These are phyloP conservation scores for Pythium angustatum DNA, from an alignment of 352 stramenopile genomes.

Conservation along the genomic window DNA sequence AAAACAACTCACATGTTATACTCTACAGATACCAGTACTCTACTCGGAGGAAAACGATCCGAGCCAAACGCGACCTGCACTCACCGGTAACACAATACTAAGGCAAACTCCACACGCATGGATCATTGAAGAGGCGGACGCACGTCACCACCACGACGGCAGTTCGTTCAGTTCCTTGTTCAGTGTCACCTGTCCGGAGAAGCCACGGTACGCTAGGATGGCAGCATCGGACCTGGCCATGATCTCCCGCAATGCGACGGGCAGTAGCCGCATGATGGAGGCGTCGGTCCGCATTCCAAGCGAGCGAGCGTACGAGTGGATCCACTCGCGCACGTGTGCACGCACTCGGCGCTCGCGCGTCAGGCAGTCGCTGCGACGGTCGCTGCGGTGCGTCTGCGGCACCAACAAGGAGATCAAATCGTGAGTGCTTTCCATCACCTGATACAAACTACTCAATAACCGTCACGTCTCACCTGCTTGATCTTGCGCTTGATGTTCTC, in stretches of 20 bases:
- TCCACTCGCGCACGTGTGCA: background rate
- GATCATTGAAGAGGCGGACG: background rate
- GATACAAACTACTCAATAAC: no score
- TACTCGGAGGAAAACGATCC: no score
- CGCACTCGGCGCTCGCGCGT: background rate
- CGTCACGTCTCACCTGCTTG: background rate
- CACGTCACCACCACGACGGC: conserved; percentile 2
- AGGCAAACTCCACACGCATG: no score
- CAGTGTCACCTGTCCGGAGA: background rate
- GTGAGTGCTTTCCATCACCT: no score
- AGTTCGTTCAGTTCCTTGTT: background rate
- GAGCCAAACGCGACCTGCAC: no score
- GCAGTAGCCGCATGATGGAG: background rate
- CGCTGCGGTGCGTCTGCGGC: background rate
- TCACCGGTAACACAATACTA: no score
- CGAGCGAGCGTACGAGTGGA: background rate
- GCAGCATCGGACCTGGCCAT: background rate
- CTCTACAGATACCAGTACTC: no score
- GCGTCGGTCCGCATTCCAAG: background rate
- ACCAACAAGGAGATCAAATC: no score
- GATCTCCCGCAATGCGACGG: background rate
- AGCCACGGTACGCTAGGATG: background rate
- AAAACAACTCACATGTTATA: no score
- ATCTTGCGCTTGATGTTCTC: background rate
- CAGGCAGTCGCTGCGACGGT: background rate